Evolutionary conservation across 2,329 filamentous ascomycete genomes (phyloP).

Genomic region (Albifimbria verrucaria): DNA sequence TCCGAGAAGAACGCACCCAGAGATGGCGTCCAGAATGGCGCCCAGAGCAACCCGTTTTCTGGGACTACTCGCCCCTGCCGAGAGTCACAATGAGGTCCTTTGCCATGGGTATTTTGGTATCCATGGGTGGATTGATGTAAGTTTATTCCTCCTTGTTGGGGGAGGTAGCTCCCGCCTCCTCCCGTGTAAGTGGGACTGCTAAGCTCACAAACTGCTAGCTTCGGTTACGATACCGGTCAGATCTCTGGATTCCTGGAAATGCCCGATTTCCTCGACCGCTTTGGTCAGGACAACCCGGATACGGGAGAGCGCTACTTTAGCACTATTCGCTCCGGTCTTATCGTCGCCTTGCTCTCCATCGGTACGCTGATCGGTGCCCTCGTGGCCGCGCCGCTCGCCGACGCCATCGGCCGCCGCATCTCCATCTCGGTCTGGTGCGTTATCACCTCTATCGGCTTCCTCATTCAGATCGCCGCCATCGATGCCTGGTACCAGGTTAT

Average conservation of each 20-base stretch:
- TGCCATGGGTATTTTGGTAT: constrained; percentile 36
- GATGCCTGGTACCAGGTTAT: constrained; percentile 62
- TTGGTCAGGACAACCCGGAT: constrained; percentile 38
- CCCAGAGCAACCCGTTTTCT: too few relatives aligned
- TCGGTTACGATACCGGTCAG: constrained; percentile 50
- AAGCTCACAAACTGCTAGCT: constrained; percentile 14
- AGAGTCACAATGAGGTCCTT: constrained; percentile 34
- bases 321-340: constrained; percentile 53
- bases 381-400: constrained; percentile 59
- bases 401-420: constrained; percentile 59
- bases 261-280: constrained; percentile 51
- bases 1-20: constrained; percentile 29
- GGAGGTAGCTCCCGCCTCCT: not conserved
- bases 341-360: constrained; percentile 57
- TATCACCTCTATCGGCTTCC: constrained; percentile 61
- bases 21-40: constrained; percentile 15
- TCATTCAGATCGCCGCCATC: constrained; percentile 60
- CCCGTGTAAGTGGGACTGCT: not conserved
- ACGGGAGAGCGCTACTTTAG: constrained; percentile 41
- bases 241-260: constrained; percentile 57
- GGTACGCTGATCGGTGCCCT: constrained; percentile 60
- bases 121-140: constrained; percentile 43
- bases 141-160: constrained; percentile 6
- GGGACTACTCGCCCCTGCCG: constrained; percentile 43
- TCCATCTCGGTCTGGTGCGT: constrained; percentile 61